Percentiles rank a stretch among this genome's conserved stretches.
Evolutionary conservation across 2,329 filamentous ascomycete species (phyloP).

Genomic region (Exophiala spinifera): DNA sequence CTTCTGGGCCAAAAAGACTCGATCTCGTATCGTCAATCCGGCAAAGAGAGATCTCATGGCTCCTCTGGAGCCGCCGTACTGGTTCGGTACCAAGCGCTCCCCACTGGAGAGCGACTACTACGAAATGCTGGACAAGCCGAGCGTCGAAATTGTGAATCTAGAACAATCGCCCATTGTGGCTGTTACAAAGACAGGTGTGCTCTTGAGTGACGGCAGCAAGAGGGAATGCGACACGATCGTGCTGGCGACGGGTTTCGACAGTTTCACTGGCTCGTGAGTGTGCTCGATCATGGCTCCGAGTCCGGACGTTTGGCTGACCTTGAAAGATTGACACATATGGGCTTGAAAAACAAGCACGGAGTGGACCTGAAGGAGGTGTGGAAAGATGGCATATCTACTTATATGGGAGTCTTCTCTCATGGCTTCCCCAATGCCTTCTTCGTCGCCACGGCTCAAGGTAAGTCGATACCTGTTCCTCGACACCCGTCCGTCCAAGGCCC

Average conservation of each 20-base stretch:
- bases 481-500: constrained; percentile 21
- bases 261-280: constrained; percentile 33
- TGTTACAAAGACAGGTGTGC: constrained; percentile 12
- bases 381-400: constrained; percentile 37
- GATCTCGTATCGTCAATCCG: constrained; percentile 50
- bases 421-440: constrained; percentile 51
- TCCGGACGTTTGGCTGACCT: background rate
- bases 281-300: background rate
- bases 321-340: constrained; percentile 25
- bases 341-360: constrained; percentile 35
- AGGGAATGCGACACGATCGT: constrained; percentile 40
- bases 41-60: constrained; percentile 52
- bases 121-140: constrained; percentile 44
- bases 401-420: constrained; percentile 42
- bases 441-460: constrained; percentile 53
- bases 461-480: background rate
- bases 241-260: constrained; percentile 45
- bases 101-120: constrained; percentile 51
- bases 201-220: constrained; percentile 14
- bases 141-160: constrained; percentile 48
- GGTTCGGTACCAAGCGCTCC: constrained; percentile 53
- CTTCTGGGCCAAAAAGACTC: constrained; percentile 55
- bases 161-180: constrained; percentile 34
- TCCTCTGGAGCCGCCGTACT: constrained; percentile 51
- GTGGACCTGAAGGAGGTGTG: constrained; percentile 37